Evolutionary conservation across 495 filamentous ascomycete genomes (phyloP).

Genomic region (Extremus antarcticus): DNA sequence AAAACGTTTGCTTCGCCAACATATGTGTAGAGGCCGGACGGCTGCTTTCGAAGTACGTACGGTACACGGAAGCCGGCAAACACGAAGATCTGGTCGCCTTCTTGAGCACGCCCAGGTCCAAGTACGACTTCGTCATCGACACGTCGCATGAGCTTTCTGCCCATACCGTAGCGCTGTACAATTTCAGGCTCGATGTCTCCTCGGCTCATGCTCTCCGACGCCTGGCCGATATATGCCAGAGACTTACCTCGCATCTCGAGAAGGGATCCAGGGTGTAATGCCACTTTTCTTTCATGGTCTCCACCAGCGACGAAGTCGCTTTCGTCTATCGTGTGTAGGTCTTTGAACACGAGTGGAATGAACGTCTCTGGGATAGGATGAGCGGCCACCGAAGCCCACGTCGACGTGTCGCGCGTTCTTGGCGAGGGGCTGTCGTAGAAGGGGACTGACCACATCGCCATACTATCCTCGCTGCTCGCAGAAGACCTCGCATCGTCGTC

Average conservation of each 20-base stretch:
- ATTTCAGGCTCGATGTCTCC: background rate
- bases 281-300: background rate
- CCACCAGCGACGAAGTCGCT: background rate
- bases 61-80: background rate
- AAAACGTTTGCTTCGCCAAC: background rate
- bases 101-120: background rate
- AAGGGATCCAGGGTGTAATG: no score
- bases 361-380: background rate
- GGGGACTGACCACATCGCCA: no score
- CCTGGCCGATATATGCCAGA: background rate
- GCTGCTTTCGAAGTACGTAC: background rate
- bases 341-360: background rate
- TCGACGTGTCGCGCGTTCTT: background rate
- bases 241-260: background rate
- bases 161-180: background rate
- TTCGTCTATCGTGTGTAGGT: background rate
- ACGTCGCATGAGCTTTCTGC: background rate
- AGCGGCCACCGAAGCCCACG: background rate
- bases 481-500: no score
- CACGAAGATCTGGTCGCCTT: background rate
- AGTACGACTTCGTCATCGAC: background rate
- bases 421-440: no score
- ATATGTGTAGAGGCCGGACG: no score
- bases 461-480: no score
- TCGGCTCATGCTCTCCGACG: background rate